A percentile compares a stretch with the other conserved stretches of the same genome.
These are phyloP conservation scores for Candida insectorum DNA, from an alignment of 805 yeast species.

Conservation along the genomic window DNA sequence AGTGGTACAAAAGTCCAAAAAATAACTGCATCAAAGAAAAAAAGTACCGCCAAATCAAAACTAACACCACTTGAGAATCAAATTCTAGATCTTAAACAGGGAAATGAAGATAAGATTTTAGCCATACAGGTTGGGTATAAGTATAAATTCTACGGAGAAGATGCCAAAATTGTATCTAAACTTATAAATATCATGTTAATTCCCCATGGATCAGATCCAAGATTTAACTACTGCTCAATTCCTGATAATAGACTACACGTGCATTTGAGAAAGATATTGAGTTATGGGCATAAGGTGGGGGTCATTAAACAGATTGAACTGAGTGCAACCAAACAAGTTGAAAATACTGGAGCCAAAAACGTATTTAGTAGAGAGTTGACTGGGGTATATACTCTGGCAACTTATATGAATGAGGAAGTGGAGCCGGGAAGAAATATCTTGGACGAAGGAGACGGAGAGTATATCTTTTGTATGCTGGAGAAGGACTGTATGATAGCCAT, in stretches of 20 bases:
- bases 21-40: constrained; percentile 12
- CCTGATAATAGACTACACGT: constrained; percentile 75
- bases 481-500: constrained; percentile 33
- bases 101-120: constrained; percentile 63
- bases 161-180: constrained; percentile 68
- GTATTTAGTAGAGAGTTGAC: constrained; percentile 70
- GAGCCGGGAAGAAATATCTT: constrained; percentile 8
- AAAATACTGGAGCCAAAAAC: constrained; percentile 36
- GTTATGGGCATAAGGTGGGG: constrained; percentile 76
- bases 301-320: constrained; percentile 84
- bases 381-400: constrained; percentile 75
- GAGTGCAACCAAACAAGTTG: constrained; percentile 63
- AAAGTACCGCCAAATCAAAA: constrained; percentile 27
- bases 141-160: constrained; percentile 81
- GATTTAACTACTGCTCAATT: constrained; percentile 80
- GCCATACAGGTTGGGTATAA: constrained; percentile 91
- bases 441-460: constrained; percentile 36
- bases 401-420: constrained; percentile 65
- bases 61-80: constrained; percentile 78
- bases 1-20: not conserved
- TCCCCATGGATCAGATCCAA: constrained; percentile 57
- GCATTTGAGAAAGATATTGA: constrained; percentile 71
- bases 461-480: constrained; percentile 43
- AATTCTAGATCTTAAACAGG: constrained; percentile 58
- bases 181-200: constrained; percentile 68